Evolutionary conservation across 257 asterid genomes (phyloP).

Genomic region (Solanum paucissectum): DNA sequence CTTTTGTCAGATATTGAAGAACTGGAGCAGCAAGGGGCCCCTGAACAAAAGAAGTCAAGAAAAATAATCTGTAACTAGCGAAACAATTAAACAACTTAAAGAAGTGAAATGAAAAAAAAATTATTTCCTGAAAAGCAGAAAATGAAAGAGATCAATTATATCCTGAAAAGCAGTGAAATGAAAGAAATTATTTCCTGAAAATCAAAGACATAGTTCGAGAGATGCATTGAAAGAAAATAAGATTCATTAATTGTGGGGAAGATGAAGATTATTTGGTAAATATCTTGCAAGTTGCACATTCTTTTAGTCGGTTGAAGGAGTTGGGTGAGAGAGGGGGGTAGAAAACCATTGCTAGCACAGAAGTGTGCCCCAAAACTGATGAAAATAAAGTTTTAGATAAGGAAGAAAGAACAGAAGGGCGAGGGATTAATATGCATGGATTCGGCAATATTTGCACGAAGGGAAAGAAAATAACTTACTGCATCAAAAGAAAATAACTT

Average conservation of each 20-base stretch:
- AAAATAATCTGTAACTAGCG: neutral
- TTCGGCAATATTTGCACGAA: neutral
- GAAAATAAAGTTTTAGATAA: neutral
- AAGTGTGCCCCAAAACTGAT: neutral
- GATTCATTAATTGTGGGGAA: neutral
- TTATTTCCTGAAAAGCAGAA: neutral
- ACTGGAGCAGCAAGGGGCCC: slow-evolving; percentile 96
- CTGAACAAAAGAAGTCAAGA: slow-evolving; percentile 30
- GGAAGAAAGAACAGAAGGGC: neutral
- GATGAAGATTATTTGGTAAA: neutral
- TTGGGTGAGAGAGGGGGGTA: neutral
- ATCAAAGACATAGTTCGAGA: neutral
- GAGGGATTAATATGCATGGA: neutral
- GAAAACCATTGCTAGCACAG: neutral
- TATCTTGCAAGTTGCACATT: neutral
- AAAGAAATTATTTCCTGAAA: neutral
- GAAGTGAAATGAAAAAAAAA: neutral
- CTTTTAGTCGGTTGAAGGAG: neutral
- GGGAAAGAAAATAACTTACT: neutral
- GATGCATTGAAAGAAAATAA: neutral
- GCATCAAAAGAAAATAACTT: neutral
- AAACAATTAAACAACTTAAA: neutral
- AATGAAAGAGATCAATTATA: neutral
- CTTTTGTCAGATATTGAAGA: slow-evolving; percentile 80
- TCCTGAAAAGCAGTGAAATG: neutral